Evolutionary conservation across 2,329 filamentous ascomycete genomes (phyloP).

Genomic region (Amylocarpus encephaloides): DNA sequence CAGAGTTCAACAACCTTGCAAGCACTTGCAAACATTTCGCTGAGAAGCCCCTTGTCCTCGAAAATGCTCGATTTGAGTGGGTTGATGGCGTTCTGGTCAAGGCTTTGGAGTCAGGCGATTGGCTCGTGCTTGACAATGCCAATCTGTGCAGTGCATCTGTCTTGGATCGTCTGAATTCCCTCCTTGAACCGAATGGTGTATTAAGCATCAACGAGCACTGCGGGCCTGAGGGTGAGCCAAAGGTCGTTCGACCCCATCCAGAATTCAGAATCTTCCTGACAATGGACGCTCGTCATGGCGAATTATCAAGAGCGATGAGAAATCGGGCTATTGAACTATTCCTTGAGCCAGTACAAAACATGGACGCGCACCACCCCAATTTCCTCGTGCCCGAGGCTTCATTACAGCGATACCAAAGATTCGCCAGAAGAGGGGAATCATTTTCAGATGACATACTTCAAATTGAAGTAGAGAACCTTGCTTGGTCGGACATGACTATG

Average conservation of each 20-base stretch:
- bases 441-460: background rate
- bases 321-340: slow-evolving; percentile 91
- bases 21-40: slow-evolving; percentile 37
- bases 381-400: slow-evolving; percentile 22
- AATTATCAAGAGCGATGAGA: slow-evolving; percentile 92
- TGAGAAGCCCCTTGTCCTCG: slow-evolving; percentile 48
- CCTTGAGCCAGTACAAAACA: slow-evolving; percentile 42
- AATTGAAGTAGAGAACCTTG: slow-evolving; percentile 29
- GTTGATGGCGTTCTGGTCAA: slow-evolving; percentile 87
- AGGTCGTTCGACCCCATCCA: slow-evolving; percentile 73
- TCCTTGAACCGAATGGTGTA: slow-evolving; percentile 83
- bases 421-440: slow-evolving; percentile 14
- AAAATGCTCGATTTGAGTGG: slow-evolving; percentile 88
- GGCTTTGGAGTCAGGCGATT: slow-evolving; percentile 77
- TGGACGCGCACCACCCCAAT: background rate
- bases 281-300: slow-evolving; percentile 84
- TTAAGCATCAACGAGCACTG: slow-evolving; percentile 93
- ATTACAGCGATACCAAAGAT: slow-evolving; percentile 26
- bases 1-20: slow-evolving; percentile 23
- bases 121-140: slow-evolving; percentile 94
- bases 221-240: slow-evolving; percentile 70
- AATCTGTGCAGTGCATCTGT: slow-evolving; percentile 95
- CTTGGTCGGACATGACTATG: slow-evolving; percentile 28
- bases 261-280: slow-evolving; percentile 92
- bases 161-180: slow-evolving; percentile 85